Evolutionary conservation across 306 rosid species (phyloP).

Genomic region (Herpetospermum pedunculosum): DNA sequence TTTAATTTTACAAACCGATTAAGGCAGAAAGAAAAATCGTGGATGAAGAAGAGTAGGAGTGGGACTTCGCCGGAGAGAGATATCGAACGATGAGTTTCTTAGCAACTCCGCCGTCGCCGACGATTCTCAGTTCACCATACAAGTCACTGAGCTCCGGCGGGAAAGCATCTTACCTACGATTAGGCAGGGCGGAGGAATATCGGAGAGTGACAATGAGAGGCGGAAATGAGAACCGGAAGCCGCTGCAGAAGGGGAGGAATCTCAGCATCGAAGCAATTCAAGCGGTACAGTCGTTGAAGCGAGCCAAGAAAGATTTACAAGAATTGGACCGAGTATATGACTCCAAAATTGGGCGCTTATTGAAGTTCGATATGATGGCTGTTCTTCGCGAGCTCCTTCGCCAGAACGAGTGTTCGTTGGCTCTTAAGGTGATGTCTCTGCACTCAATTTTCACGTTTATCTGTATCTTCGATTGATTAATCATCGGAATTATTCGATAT

Average conservation of each 20-base stretch:
- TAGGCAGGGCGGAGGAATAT: conserved; percentile 4
- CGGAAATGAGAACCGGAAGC: conserved; percentile 37
- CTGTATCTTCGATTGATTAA: background rate
- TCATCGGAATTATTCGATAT: background rate
- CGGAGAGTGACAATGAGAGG: conserved; percentile 26
- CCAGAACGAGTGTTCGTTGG: conserved; percentile 39
- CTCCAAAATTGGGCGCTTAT: conserved; percentile 25
- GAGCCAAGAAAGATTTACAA: conserved; percentile 15
- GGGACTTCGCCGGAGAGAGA: background rate
- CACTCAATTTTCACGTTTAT: background rate
- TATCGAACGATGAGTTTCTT: conserved; percentile 1
- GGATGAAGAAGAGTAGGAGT: background rate
- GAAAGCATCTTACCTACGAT: background rate
- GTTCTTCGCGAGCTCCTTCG: conserved; percentile 42
- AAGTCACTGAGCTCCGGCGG: background rate
- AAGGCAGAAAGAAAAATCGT: background rate
- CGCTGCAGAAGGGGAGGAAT: conserved; percentile 38
- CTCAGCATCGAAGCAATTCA: conserved; percentile 53
- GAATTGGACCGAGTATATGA: conserved; percentile 20
- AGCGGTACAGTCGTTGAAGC: conserved; percentile 35
- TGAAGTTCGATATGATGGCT: conserved; percentile 45
- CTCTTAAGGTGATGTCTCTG: conserved; percentile 30
- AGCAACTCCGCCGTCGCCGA: background rate
- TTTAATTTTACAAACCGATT: no score
- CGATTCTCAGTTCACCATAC: background rate